phyloP scores from a whole-genome alignment of 129 eudicot species.

The Tagetes erecta region DNA sequence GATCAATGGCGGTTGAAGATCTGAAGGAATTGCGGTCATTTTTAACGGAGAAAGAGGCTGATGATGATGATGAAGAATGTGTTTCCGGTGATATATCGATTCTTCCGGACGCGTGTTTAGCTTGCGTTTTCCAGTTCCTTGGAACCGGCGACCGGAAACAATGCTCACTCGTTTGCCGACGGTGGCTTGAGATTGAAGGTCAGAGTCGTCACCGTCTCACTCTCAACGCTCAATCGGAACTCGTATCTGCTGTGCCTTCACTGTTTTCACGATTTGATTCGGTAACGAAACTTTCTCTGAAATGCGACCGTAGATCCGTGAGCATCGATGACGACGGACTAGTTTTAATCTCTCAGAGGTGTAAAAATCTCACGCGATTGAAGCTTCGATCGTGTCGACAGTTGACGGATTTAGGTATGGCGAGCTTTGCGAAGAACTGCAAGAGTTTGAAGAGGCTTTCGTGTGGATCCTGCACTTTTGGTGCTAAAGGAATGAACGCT shows the following conservation, averaged over 20 bases:
- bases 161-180: slow-evolving; percentile 61
- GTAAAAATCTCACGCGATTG: slow-evolving; percentile 50
- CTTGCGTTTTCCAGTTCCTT: slow-evolving; percentile 52
- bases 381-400: slow-evolving; percentile 64
- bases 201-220: slow-evolving; percentile 65
- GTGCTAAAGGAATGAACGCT: slow-evolving; percentile 70
- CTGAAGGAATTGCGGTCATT: neutral
- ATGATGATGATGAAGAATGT: neutral
- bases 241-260: slow-evolving; percentile 22
- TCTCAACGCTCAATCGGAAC: slow-evolving; percentile 47
- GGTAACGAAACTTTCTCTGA: slow-evolving; percentile 57
- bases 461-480: slow-evolving; percentile 68
- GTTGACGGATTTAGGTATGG: slow-evolving; percentile 53
- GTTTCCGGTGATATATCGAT: neutral
- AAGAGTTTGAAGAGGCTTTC: slow-evolving; percentile 52
- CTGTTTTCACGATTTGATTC: slow-evolving; percentile 59
- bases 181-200: slow-evolving; percentile 64
- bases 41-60: neutral
- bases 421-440: slow-evolving; percentile 50
- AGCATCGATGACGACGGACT: slow-evolving; percentile 57
- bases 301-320: slow-evolving; percentile 59
- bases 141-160: slow-evolving; percentile 57
- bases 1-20: neutral
- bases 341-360: slow-evolving; percentile 40
- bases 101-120: slow-evolving; percentile 64